Percentiles rank a stretch among this genome's conserved stretches.
phyloP scores from a whole-genome alignment of 129 eudicot species.

The Smallanthus sonchifolius region DNA sequence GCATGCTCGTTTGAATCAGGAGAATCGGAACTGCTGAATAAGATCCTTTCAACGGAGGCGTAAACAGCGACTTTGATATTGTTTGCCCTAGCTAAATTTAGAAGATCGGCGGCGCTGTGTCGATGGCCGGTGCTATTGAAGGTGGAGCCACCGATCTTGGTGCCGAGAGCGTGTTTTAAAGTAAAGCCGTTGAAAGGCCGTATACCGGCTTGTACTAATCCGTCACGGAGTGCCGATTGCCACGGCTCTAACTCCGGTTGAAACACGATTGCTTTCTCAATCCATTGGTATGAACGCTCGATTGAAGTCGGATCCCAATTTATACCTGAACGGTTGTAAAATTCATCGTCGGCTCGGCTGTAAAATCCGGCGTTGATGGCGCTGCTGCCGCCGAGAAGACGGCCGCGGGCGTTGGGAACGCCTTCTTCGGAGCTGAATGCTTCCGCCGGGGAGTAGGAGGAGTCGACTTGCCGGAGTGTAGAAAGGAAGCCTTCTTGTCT shows the following conservation, averaged over 20 bases:
- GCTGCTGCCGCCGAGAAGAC: slow-evolving; percentile 92
- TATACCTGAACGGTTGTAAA: slow-evolving; percentile 50
- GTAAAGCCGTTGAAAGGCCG: slow-evolving; percentile 53
- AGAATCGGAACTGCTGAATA: slow-evolving; percentile 37
- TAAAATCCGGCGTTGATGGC: slow-evolving; percentile 85
- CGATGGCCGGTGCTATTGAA: slow-evolving; percentile 61
- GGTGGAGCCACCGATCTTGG: slow-evolving; percentile 84
- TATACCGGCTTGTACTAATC: slow-evolving; percentile 58
- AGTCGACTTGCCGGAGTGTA: slow-evolving; percentile 45
- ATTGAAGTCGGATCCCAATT: slow-evolving; percentile 41
- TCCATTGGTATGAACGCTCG: slow-evolving; percentile 67
- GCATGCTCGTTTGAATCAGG: slow-evolving; percentile 33
- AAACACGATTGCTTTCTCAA: slow-evolving; percentile 71
- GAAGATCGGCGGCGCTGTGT: slow-evolving; percentile 76
- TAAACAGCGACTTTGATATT: slow-evolving; percentile 60
- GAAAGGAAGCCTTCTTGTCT: slow-evolving; percentile 56
- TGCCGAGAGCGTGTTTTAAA: slow-evolving; percentile 52
- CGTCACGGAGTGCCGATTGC: slow-evolving; percentile 79
- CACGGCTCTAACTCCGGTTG: slow-evolving; percentile 57
- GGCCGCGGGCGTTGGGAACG: slow-evolving; percentile 77
- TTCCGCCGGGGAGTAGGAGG: slow-evolving; percentile 64
- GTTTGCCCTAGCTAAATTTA: slow-evolving; percentile 46
- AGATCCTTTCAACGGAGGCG: slow-evolving; percentile 61
- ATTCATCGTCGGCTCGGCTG: slow-evolving; percentile 70
- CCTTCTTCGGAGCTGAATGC: slow-evolving; percentile 81